phyloP scores from a whole-genome alignment of 805 yeast species.

The Hanseniaspora occidentalis region DNA sequence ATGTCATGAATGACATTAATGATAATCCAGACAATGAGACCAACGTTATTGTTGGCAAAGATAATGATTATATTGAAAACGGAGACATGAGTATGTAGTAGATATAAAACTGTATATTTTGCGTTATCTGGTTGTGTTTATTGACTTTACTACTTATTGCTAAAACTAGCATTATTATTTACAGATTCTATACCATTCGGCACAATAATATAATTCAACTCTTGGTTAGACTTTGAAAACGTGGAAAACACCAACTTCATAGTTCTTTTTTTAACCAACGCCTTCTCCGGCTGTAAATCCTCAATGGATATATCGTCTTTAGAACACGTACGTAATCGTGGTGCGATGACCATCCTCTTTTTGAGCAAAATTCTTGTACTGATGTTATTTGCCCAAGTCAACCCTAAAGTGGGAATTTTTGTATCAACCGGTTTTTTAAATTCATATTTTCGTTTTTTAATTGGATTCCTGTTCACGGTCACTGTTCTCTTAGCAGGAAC shows the following conservation, averaged over 20 bases:
- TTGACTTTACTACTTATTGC: no score
- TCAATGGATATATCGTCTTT: constrained; percentile 10
- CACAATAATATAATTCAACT: constrained; percentile 15
- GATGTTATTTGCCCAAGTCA: constrained; percentile 40
- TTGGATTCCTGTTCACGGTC: constrained; percentile 6
- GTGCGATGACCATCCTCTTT: constrained; percentile 31
- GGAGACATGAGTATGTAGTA: no score
- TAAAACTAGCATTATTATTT: constrained; percentile 26
- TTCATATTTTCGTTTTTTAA: constrained; percentile 4
- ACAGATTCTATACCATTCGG: constrained; percentile 16
- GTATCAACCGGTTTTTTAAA: constrained; percentile 23
- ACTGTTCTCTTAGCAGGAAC: neutral
- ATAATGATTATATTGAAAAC: constrained; percentile 27
- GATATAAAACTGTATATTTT: no score
- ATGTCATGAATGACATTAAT: constrained; percentile 20
- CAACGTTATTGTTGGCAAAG: constrained; percentile 11
- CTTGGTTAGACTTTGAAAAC: constrained; percentile 13
- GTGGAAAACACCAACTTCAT: constrained; percentile 32
- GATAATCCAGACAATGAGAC: constrained; percentile 8
- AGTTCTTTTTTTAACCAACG: constrained; percentile 20
- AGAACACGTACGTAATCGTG: constrained; percentile 11
- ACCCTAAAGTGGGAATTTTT: constrained; percentile 42
- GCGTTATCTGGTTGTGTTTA: no score
- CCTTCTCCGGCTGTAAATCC: constrained; percentile 8
- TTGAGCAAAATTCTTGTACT: constrained; percentile 36